phyloP scores from a whole-genome alignment of 306 rosid species.

The Astragalus membranaceus region DNA sequence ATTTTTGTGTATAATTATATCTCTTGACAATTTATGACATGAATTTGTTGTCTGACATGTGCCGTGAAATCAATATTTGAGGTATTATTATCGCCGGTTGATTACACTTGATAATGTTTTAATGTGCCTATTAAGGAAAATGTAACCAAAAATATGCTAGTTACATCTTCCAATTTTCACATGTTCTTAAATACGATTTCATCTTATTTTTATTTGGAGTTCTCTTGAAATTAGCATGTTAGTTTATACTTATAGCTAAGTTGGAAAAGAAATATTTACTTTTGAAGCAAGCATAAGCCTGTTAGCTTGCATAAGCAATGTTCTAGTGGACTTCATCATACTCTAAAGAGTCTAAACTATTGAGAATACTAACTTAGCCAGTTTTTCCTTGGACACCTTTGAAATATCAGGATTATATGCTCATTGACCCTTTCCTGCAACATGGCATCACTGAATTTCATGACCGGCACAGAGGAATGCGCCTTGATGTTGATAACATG shows the following conservation, averaged over 20 bases:
- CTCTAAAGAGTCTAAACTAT: not conserved
- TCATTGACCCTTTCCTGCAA: conserved; percentile 65
- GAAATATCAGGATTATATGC: conserved; percentile 64
- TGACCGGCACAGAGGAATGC: conserved; percentile 93
- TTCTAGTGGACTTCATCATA: not conserved
- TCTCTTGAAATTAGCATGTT: not conserved
- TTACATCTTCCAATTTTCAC: not conserved
- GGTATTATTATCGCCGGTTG: conserved; percentile 4
- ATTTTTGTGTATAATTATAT: conserved; percentile 14
- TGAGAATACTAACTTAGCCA: conserved; percentile 4
- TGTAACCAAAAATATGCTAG: not conserved
- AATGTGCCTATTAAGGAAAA: not conserved
- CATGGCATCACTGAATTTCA: conserved; percentile 81
- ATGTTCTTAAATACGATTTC: not conserved
- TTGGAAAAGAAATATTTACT: not conserved
- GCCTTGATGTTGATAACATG: conserved; percentile 94
- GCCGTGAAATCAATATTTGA: conserved; percentile 12
- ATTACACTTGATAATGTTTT: conserved; percentile 6
- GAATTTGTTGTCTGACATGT: not conserved
- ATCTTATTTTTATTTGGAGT: not conserved
- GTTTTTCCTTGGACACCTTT: conserved; percentile 17
- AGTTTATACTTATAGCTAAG: not conserved
- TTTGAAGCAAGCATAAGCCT: conserved; percentile 8
- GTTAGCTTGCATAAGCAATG: conserved; percentile 10
- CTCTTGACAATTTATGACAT: conserved; percentile 13